Conservation (phyloP, 805 yeast genomes). For the Nakazawaea anatomiae region DNA sequence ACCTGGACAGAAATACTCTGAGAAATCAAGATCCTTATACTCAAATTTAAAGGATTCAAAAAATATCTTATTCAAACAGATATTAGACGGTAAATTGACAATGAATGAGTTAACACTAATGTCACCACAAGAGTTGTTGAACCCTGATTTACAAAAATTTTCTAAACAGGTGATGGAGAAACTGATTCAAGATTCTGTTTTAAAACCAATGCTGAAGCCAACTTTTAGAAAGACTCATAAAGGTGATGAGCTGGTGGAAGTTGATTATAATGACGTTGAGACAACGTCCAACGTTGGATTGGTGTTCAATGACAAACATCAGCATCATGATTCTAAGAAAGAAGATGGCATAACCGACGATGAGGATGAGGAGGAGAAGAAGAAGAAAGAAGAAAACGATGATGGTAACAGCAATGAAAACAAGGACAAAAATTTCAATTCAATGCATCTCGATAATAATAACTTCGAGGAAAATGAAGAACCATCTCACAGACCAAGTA, state of each 20-base stretch:
- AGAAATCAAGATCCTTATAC: slow-evolving; percentile 59
- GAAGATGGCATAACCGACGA: slow-evolving; percentile 12
- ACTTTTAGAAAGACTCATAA: slow-evolving; percentile 76
- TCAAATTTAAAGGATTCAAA: slow-evolving; percentile 54
- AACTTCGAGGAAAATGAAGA: slow-evolving; percentile 9
- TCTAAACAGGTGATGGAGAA: slow-evolving; percentile 70
- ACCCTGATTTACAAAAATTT: slow-evolving; percentile 65
- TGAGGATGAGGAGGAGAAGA: too few species aligned
- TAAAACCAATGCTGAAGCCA: slow-evolving; percentile 55
- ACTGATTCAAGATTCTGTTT: slow-evolving; percentile 60
- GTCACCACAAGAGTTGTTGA: slow-evolving; percentile 69
- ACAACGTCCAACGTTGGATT: slow-evolving; percentile 18
- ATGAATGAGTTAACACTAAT: slow-evolving; percentile 56
- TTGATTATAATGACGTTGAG: slow-evolving; percentile 26
- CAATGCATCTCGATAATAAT: background rate
- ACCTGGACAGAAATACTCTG: slow-evolving; percentile 42
- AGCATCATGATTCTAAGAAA: slow-evolving; percentile 10
- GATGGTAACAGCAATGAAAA: slow-evolving; percentile 7
- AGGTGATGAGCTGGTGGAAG: slow-evolving; percentile 80
- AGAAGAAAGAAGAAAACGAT: slow-evolving; percentile 10
- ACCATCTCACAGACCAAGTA: slow-evolving; percentile 1
- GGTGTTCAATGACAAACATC: slow-evolving; percentile 19
- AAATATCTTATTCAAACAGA: slow-evolving; percentile 52
- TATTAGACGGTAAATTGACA: slow-evolving; percentile 47
- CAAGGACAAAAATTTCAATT: too few species aligned